Percentiles rank a stretch among this genome's conserved stretches.
phyloP scores from a whole-genome alignment of 129 eudicot species.

The Gnaphalium uliginosum region DNA sequence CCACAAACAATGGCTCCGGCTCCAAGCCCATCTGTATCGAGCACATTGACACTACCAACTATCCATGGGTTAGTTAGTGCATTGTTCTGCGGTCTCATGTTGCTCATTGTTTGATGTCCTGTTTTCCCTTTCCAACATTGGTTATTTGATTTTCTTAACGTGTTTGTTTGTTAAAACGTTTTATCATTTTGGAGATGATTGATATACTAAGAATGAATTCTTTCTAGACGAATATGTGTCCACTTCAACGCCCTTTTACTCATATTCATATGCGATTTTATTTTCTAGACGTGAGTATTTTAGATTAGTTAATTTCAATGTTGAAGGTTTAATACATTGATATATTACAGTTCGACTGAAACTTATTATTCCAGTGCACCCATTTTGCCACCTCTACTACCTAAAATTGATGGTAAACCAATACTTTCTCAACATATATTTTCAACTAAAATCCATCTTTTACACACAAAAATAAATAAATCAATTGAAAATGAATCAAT shows the following conservation, averaged over 20 bases:
- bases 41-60: background rate
- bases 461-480: background rate
- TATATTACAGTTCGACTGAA: too few relatives aligned
- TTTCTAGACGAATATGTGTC: background rate
- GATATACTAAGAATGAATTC: background rate
- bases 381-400: too few relatives aligned
- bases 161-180: background rate
- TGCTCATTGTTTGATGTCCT: conserved; percentile 13
- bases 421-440: background rate
- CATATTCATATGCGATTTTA: background rate
- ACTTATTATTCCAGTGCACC: too few relatives aligned
- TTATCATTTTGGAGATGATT: conserved; percentile 5
- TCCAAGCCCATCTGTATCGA: conserved; percentile 17
- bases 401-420: background rate
- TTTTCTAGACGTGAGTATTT: too few relatives aligned
- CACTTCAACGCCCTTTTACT: background rate
- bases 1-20: conserved; percentile 33
- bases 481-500: background rate
- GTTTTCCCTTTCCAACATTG: background rate
- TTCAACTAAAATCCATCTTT: background rate
- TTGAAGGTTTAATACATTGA: too few relatives aligned
- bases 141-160: background rate
- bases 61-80: conserved; percentile 3
- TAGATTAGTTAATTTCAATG: too few relatives aligned
- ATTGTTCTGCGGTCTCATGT: conserved; percentile 13